Base-by-base conservation (phyloP, 306 rosid species). In the Rosa chinensis region DNA sequence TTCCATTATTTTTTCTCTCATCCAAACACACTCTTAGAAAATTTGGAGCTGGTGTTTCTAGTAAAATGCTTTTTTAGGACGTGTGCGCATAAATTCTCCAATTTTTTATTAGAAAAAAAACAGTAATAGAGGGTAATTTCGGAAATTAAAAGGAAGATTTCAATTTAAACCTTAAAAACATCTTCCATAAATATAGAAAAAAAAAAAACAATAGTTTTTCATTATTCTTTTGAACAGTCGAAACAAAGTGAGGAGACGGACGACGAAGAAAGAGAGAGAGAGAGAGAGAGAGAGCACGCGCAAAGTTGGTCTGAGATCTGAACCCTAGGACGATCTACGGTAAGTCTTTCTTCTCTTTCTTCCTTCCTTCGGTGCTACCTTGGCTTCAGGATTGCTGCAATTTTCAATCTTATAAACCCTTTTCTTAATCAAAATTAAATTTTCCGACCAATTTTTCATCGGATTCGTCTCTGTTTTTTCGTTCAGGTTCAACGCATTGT, bases 271-370 rank as follows among this genome's bases (percentile, higher is more conserved):
- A 70, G 1, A 70, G 3, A 70, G 1, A 12, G 13, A 10, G 32
- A 12, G 13, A 10, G 32, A n/a, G 11, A 70, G n/a, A 25, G 44
- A 18, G 48, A 0, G 64, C 6, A 35, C 7, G 20, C 25, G 62
- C 61, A 2, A 37, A 50, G n/a, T 23, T 37, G 64, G 47, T 14
- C 77, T 37, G 66, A 37, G 77, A 73, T 73, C 77, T 53, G 66
- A 73, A 73, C 13, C 50, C 43, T 10, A 52, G 13, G 18, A 10
- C 37, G 11, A 35, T 72, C 66, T 73, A 44, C 66, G 66, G 77
- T 73, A 53, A 56, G 77, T 44, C 66, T 55, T 73, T 3, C 28
- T 52, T 72, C 45, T 72, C 40, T 43, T 50, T 28, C 44, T n/a
- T 28, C 17, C 42, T 20, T 70, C 35, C 14, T 5, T 10, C 47